Percentiles rank a stretch among this genome's conserved stretches.
Evolutionary conservation across 1,139 yeast species (phyloP).

Genomic region (Lodderomyces beijingensis): DNA sequence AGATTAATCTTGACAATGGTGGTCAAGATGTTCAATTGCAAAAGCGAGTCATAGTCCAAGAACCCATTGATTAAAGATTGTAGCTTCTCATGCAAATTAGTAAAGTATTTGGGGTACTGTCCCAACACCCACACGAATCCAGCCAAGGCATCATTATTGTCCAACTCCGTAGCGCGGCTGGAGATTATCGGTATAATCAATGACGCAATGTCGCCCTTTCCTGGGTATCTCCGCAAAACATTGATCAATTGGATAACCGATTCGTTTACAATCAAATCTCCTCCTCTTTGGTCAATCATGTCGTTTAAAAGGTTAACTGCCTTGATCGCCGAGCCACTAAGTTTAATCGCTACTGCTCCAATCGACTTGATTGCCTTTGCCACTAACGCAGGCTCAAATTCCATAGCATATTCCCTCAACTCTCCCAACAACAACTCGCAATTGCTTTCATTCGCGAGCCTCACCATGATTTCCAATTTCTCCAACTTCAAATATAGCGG

Average conservation of each 20-base stretch:
- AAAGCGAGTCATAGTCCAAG: slow-evolving; percentile 64
- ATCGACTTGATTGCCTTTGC: slow-evolving; percentile 76
- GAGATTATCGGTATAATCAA: slow-evolving; percentile 68
- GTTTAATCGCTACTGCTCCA: slow-evolving; percentile 85
- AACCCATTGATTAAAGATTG: slow-evolving; percentile 56
- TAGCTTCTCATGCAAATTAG: slow-evolving; percentile 42
- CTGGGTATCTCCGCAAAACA: slow-evolving; percentile 75
- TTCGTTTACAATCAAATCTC: slow-evolving; percentile 76
- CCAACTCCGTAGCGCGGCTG: slow-evolving; percentile 54
- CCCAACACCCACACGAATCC: slow-evolving; percentile 91
- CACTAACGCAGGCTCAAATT: slow-evolving; percentile 87
- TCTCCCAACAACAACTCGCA: slow-evolving; percentile 73
- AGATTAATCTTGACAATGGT: slow-evolving; percentile 75
- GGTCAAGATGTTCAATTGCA: slow-evolving; percentile 74
- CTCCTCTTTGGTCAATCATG: slow-evolving; percentile 68
- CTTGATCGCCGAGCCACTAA: slow-evolving; percentile 56
- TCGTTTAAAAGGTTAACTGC: slow-evolving; percentile 76
- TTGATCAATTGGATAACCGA: slow-evolving; percentile 74
- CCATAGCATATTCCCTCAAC: slow-evolving; percentile 89
- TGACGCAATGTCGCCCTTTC: slow-evolving; percentile 52
- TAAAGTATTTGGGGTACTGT: slow-evolving; percentile 76
- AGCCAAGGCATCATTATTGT: slow-evolving; percentile 59
- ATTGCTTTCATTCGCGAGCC: slow-evolving; percentile 72
- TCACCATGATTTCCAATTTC: slow-evolving; percentile 83
- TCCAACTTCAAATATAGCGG: slow-evolving; percentile 91